These are phyloP conservation scores for Thelephora ganbajun DNA, from an alignment of 768 basidiomycete genomes.

Conservation along the genomic window DNA sequence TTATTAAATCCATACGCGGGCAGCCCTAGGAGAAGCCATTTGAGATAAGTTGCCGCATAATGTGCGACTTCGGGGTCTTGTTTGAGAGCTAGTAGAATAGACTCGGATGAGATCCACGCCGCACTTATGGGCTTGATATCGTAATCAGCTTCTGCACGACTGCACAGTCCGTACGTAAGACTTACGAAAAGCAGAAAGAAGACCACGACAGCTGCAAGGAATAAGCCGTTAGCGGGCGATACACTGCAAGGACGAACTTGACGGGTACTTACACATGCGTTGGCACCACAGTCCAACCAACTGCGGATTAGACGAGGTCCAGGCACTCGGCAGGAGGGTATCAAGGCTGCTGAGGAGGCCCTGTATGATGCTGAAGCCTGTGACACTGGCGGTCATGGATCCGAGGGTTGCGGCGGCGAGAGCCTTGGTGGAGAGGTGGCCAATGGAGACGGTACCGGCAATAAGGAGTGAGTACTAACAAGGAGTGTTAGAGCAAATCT, in stretches of 20 bases:
- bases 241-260: not conserved
- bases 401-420: constrained; percentile 57
- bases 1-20: constrained; percentile 56
- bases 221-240: not conserved
- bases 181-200: constrained; percentile 43
- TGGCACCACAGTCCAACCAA: constrained; percentile 87
- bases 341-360: constrained; percentile 81
- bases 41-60: constrained; percentile 65
- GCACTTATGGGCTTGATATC: constrained; percentile 34
- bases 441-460: constrained; percentile 74
- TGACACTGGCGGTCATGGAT: constrained; percentile 37
- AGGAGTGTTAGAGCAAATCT: not conserved
- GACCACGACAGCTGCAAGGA: constrained; percentile 44
- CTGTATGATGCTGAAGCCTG: constrained; percentile 68
- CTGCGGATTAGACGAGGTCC: constrained; percentile 77
- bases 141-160: constrained; percentile 1
- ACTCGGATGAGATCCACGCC: constrained; percentile 78
- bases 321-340: constrained; percentile 87
- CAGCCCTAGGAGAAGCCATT: constrained; percentile 63
- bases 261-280: constrained; percentile 51
- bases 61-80: constrained; percentile 79
- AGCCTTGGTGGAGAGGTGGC: constrained; percentile 81
- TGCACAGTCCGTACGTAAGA: constrained; percentile 1
- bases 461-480: constrained; percentile 60
- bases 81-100: constrained; percentile 55